Base-by-base conservation (phyloP, 331 rosid species). In the Saraca asoca region DNA sequence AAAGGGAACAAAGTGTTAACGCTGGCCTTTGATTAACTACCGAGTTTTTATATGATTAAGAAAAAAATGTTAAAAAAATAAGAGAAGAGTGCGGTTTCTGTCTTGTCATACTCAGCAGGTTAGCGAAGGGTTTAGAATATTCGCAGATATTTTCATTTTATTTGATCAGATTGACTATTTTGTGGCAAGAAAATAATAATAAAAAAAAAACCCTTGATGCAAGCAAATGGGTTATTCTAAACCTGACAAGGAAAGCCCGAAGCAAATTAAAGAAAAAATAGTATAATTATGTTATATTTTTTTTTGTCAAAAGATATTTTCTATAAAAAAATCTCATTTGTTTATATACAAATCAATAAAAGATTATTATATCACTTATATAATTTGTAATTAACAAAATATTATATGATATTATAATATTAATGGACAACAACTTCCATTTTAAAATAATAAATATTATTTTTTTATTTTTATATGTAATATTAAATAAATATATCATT, bases 1-100 rank as follows among this genome's bases (percentile, higher is more conserved):
- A 31, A 72, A 51, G 76, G 72, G 70, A 82, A 56, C 19, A 60
- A 66, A 63, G 19, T 39, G 41, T 38, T 24, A 39, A 8, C 7
- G 43, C 52, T 52, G 70, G 49, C 14, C 60, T 64, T 70, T 41
- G 29, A 54, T 34, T 53, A 16, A 44, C 66, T 20, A 15, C 9
- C 46, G 39, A 42, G 16, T 62, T 44, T 12, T 44, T 44, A 44
- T 44, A 44, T 39, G 24, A 55, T 12, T 10, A 38, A 7, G 5
- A 15, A 37, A 20, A 49, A 24, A 44, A 38, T n/a, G 6, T 5
- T 16, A 15, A 39, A 58, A 35, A 53, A 62, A 62, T 17, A 13
- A 39, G 45, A 54, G 34, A 24, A 67, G 34, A 64, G 29, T 24
- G 17, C 53, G 72, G 63, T 14, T 38, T 54, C 15, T 14, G 14